These are phyloP conservation scores for Aspergillus bombycis DNA, from an alignment of 2,329 filamentous ascomycete species.

Conservation along the genomic window DNA sequence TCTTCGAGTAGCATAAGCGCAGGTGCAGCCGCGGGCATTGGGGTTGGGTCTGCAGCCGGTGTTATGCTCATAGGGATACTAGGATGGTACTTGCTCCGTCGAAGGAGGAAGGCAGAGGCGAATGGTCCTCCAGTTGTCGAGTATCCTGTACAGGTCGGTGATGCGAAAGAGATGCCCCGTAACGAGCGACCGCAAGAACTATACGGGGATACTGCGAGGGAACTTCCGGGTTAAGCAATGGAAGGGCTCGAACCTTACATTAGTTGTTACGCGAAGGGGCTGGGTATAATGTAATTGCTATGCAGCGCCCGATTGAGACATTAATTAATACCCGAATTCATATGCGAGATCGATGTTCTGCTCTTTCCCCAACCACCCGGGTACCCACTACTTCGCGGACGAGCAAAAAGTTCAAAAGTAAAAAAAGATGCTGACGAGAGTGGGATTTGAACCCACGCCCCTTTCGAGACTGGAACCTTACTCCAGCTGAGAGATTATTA, in stretches of 20 bases:
- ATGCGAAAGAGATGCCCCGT: background rate
- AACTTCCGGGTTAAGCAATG: background rate
- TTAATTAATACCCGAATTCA: background rate
- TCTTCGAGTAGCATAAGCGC: background rate
- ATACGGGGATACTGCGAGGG: background rate
- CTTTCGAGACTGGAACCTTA: constrained; percentile 9
- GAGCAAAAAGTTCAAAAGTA: background rate
- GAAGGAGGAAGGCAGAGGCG: background rate
- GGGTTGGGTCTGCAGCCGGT: background rate
- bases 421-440: constrained; percentile 7
- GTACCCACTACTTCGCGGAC: background rate
- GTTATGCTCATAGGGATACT: background rate
- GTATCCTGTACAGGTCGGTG: too few relatives aligned
- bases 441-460: constrained; percentile 8
- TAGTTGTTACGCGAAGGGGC: too few relatives aligned
- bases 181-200: background rate
- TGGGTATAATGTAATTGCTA: background rate
- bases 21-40: background rate
- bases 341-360: background rate
- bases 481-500: background rate
- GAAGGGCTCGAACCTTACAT: too few relatives aligned
- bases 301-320: background rate
- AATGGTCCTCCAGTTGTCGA: background rate
- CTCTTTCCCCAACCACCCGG: background rate
- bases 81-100: background rate